A percentile compares a stretch with the other conserved stretches of the same genome.
These are phyloP conservation scores for Suillus ampliporus DNA, from an alignment of 768 basidiomycete species.

Conservation along the genomic window DNA sequence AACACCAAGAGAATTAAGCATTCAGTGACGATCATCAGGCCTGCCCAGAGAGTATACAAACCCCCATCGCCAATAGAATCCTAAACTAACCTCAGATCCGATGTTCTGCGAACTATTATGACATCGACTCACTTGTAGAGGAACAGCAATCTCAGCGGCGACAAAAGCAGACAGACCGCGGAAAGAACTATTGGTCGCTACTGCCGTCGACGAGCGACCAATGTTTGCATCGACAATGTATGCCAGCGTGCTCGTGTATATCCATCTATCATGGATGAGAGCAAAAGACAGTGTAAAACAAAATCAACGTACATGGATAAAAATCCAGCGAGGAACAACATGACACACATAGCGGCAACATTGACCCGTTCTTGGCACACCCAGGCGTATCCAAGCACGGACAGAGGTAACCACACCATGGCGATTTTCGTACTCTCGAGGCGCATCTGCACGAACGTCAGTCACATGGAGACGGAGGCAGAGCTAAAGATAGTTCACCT, in stretches of 20 bases:
- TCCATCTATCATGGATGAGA: slow-evolving; percentile 42
- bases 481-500: slow-evolving; percentile 49
- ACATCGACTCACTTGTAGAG: slow-evolving; percentile 52
- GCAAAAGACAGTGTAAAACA: neutral
- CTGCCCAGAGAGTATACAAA: slow-evolving; percentile 48
- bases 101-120: neutral
- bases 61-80: slow-evolving; percentile 34
- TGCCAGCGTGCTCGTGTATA: slow-evolving; percentile 73
- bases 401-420: slow-evolving; percentile 58
- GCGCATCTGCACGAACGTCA: slow-evolving; percentile 60
- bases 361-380: slow-evolving; percentile 65
- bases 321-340: slow-evolving; percentile 76
- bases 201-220: slow-evolving; percentile 79
- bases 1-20: slow-evolving; percentile 61
- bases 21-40: slow-evolving; percentile 58
- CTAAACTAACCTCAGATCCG: neutral
- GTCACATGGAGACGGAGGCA: neutral
- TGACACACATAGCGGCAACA: slow-evolving; percentile 70
- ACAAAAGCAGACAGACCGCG: slow-evolving; percentile 73
- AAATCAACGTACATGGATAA: slow-evolving; percentile 60
- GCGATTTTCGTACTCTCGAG: slow-evolving; percentile 65
- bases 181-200: slow-evolving; percentile 77
- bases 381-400: slow-evolving; percentile 78
- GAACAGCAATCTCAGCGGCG: slow-evolving; percentile 78
- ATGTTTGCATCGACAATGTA: slow-evolving; percentile 88